A percentile compares a stretch with the other conserved stretches of the same genome.
phyloP scores from a whole-genome alignment of 768 basidiomycete species.

The Termitomyces sp. region DNA sequence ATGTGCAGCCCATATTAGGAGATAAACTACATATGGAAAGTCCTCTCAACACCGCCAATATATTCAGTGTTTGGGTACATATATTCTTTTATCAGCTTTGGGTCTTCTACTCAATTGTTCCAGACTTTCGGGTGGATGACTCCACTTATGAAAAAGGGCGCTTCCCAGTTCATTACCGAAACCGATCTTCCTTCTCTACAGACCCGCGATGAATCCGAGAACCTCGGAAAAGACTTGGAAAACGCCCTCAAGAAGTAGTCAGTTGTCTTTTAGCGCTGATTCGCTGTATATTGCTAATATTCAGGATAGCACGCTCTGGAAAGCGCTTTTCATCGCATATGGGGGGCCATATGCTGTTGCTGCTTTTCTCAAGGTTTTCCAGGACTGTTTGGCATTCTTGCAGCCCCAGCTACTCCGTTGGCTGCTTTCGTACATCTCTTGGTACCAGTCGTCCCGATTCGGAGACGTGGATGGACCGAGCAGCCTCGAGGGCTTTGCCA shows the following conservation, averaged over 20 bases:
- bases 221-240: constrained; percentile 59
- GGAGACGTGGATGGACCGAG: constrained; percentile 24
- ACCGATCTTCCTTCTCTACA: constrained; percentile 78
- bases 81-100: background rate
- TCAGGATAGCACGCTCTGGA: constrained; percentile 55
- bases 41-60: constrained; percentile 71
- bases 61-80: constrained; percentile 68
- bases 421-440: constrained; percentile 76
- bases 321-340: constrained; percentile 71
- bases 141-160: constrained; percentile 67
- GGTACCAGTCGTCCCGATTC: constrained; percentile 55
- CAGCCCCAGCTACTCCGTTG: constrained; percentile 85
- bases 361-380: constrained; percentile 61
- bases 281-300: background rate
- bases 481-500: constrained; percentile 63
- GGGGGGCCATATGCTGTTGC: constrained; percentile 71
- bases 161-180: constrained; percentile 66
- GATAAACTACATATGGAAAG: constrained; percentile 47
- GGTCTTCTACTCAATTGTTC: background rate
- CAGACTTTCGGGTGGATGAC: constrained; percentile 86
- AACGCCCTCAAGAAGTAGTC: constrained; percentile 59
- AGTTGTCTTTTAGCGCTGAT: constrained; percentile 17
- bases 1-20: constrained; percentile 14
- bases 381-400: constrained; percentile 76
- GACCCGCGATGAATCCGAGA: constrained; percentile 61